Percentiles rank a stretch among this genome's conserved stretches.
Evolutionary conservation across 2,329 filamentous ascomycete species (phyloP).

Genomic region (Chrysoporthe austroafricana): DNA sequence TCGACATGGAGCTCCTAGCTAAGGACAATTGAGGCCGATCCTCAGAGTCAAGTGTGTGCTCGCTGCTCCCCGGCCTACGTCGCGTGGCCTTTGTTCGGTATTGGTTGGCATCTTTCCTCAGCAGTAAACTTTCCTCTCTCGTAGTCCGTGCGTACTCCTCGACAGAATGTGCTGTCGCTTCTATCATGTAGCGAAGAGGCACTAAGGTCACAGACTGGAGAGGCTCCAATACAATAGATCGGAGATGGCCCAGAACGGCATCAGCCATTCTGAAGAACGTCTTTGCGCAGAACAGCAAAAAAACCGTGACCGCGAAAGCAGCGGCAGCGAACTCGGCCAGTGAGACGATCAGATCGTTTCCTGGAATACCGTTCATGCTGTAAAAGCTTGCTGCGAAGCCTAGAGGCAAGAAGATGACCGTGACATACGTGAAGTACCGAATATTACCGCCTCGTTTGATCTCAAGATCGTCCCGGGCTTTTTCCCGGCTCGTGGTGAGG

Average conservation of each 20-base stretch:
- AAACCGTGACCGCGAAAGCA: conserved; percentile 14
- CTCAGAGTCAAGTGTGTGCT: no score
- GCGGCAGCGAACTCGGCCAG: conserved; percentile 28
- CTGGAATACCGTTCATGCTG: conserved; percentile 37
- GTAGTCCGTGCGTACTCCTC: background rate
- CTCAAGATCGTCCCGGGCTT: conserved; percentile 26
- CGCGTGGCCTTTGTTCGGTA: no score
- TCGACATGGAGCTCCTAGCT: background rate
- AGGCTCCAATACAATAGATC: background rate
- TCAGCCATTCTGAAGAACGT: background rate
- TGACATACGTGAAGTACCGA: conserved; percentile 41
- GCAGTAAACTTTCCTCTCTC: background rate
- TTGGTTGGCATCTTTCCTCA: background rate
- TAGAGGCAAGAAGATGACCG: conserved; percentile 40
- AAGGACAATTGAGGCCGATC: background rate
- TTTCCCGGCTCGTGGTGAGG: conserved; percentile 10
- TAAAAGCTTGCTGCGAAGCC: conserved; percentile 39
- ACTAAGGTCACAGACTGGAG: background rate
- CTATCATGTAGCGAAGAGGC: background rate
- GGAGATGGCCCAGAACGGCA: background rate
- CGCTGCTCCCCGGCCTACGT: no score
- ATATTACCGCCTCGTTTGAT: conserved; percentile 35
- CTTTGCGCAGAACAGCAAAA: conserved; percentile 3
- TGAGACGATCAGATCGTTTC: conserved; percentile 23
- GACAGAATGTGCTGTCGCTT: background rate